phyloP scores from a whole-genome alignment of 768 basidiomycete genomes.

The Mycena leptocephala region DNA sequence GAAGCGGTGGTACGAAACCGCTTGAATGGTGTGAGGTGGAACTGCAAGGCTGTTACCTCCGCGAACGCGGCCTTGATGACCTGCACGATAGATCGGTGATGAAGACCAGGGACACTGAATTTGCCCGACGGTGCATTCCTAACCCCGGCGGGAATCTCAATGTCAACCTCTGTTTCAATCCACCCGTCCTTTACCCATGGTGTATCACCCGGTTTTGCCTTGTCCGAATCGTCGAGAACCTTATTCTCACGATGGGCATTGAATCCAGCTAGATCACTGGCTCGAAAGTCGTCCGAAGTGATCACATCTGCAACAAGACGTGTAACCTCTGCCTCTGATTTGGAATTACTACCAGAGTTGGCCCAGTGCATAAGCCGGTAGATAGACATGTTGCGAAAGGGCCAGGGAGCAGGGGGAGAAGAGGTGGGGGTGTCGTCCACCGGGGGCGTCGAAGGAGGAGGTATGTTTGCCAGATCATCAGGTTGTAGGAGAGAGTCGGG shows the following conservation, averaged over 20 bases:
- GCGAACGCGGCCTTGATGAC: background rate
- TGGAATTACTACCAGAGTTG: constrained; percentile 4
- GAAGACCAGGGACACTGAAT: background rate
- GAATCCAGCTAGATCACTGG: background rate
- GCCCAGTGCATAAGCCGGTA: constrained; percentile 16
- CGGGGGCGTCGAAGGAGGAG: background rate
- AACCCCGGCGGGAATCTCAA: background rate
- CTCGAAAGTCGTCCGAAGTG: constrained; percentile 1
- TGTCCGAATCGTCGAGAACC: background rate
- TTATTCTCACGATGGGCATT: background rate
- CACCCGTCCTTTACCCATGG: too few relatives aligned
- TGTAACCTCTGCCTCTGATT: constrained; percentile 6
- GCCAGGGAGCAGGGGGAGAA: too few relatives aligned
- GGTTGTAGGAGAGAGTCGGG: background rate
- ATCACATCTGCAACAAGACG: background rate
- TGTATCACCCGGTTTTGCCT: too few relatives aligned
- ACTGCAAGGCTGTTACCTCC: background rate
- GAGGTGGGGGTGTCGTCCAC: background rate
- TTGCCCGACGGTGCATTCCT: background rate
- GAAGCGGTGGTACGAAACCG: too few relatives aligned
- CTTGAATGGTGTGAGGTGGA: too few relatives aligned
- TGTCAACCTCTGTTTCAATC: background rate
- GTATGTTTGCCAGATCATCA: constrained; percentile 21
- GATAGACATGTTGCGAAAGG: too few relatives aligned
- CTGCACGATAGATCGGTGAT: background rate